A percentile compares a stretch with the other conserved stretches of the same genome.
Conservation (phyloP, 495 filamentous ascomycete species). For the Neohortaea acidophila region DNA sequence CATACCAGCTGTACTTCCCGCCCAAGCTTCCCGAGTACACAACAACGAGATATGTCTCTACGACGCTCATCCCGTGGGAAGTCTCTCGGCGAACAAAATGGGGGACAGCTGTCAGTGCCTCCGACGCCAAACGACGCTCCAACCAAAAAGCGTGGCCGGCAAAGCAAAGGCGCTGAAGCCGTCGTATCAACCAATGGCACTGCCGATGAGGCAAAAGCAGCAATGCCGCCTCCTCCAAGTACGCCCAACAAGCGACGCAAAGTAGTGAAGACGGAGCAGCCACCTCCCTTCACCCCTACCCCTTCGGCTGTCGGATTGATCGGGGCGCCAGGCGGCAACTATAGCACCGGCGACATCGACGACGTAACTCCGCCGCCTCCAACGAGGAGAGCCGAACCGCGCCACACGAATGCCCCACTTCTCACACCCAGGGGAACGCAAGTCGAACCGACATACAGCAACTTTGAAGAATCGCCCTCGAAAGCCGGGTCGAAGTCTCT, state of each 20-base stretch:
- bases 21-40: too few relatives aligned
- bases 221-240: constrained; percentile 11
- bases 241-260: constrained; percentile 17
- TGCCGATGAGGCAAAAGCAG: neutral
- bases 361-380: constrained; percentile 30
- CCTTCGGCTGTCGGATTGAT: constrained; percentile 23
- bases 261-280: constrained; percentile 9
- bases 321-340: constrained; percentile 10
- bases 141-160: constrained; percentile 9
- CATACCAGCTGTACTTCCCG: too few relatives aligned
- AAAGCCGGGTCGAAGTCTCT: constrained; percentile 33
- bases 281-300: constrained; percentile 23
- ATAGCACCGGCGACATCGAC: constrained; percentile 21
- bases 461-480: constrained; percentile 37
- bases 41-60: constrained; percentile 24
- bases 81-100: constrained; percentile 12
- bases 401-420: constrained; percentile 59
- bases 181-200: neutral
- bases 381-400: constrained; percentile 46
- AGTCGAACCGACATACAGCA: constrained; percentile 39
- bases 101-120: too few relatives aligned
- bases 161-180: constrained; percentile 5
- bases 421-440: constrained; percentile 64
- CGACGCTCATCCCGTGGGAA: constrained; percentile 24
- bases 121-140: constrained; percentile 5